Base-by-base conservation (phyloP, 164 flowering plant species). In the Stephania japonica region DNA sequence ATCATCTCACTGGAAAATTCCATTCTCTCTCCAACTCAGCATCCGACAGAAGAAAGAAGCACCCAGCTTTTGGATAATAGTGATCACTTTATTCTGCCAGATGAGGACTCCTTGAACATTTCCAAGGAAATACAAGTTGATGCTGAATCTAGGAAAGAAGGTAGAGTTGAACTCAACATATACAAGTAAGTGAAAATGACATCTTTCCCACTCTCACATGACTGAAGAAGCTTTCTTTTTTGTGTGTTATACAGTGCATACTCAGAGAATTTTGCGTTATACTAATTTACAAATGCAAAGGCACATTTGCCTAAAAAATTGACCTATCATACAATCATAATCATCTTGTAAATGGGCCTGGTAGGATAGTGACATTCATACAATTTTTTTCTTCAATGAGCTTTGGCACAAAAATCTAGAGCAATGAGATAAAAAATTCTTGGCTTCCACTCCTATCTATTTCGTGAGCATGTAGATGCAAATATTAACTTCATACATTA, bases 71-170 rank as follows among this genome's bases (percentile, higher is more conserved):
- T 73, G 38, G 25, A 6, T 69, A 78, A 80, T 70, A 72, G n/a
- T 38, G 53, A 74, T 61, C 65, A 79, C 53, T 66, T 53, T 76
- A 70, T 27, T 43, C 25, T 65, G 10, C 69, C 5, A 12, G 88
- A 82, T 69, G 70, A 69, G 21, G 82, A 81, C 66, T 13, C 38
- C 70, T 23, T 72, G n/a, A 18, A 43, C 75, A 68, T 71, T 68
- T 71, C 80, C 21, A 84, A 75, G 65, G 87, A 77, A 75, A 80
- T 81, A 64, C 79, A 80, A 44, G 74, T 78, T 83, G 89, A 84
- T 78, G 83, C 50, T 67, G 99, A 94, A 81, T 61, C 69, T 56
- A 83, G 99, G 81, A 87, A 86, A 78, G 91, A 88, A 78, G 99
- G 99, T 70, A 89, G 71, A 77, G 97, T 94, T 78, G 97, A 94